Evolutionary conservation across 2,329 filamentous ascomycete species (phyloP), one percentile per base, ranked within the genome.

Genomic region (Claviceps arundinis): DNA sequence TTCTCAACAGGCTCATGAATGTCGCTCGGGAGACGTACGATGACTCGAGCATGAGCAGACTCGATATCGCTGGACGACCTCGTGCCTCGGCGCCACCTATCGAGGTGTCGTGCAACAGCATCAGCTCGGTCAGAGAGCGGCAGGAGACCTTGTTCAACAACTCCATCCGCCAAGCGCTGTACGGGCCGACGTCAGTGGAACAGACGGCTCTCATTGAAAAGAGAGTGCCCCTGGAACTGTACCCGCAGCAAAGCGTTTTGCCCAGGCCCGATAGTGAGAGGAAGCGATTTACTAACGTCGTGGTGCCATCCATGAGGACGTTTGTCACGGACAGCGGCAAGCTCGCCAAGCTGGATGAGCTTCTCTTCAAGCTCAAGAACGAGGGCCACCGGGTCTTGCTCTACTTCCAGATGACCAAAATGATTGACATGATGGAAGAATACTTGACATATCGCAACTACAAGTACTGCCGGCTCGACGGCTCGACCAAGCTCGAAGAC

Each of bases 401-500:
- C 19, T 98, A 98, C 76, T 98, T 98, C 87, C 93, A 98, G 75
- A 98, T 98, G 93, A 98, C 93, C 4, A 87, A 88, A 64, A 98
- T 98, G 93, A 97, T 98, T 64, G 91, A 98, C 66, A 75, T 98
- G 55, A 97, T 97, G 87, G 93, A 98, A 68, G 93, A 98, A 70
- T 98, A 97, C 61, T 76, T 98, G 54, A 97, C 93, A 0, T 97
- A 97, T 72, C 88, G 93, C 66, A 96, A 97, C 71, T 97, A 95
- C 82, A 96, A 95, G 69, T 98, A 96, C 71, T 94, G 91, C 62
- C 87, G 93, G 55, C 78, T 98, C 45, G 93, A 98, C 62, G 93
- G 93, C 64, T 95, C 89, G 17, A 98, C 93, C 44, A 98, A 97
- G 68, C 78, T 98, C 50, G 93, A 98, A 68, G 93, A 98, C 66